A percentile compares a stretch with the other conserved stretches of the same genome.
Conservation (phyloP, 331 rosid species). For the Stylosanthes scabra region DNA sequence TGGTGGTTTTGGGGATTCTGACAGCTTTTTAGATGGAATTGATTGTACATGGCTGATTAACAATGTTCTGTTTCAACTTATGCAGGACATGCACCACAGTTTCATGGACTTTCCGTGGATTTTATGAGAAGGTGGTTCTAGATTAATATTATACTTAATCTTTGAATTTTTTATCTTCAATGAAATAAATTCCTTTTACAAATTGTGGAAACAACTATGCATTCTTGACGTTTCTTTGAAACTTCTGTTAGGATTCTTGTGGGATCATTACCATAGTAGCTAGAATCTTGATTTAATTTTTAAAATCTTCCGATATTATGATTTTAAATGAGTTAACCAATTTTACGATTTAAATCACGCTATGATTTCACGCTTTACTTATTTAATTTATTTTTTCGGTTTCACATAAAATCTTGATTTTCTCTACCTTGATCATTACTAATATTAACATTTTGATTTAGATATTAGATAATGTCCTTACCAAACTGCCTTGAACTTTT, state of each 20-base stretch:
- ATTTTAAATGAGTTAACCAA: no score
- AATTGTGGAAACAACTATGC: slow-evolving; percentile 1
- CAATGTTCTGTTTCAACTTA: slow-evolving; percentile 26
- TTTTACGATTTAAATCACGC: no score
- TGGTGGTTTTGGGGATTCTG: neutral
- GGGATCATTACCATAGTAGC: neutral
- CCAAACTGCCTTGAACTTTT: slow-evolving; percentile 12
- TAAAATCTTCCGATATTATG: no score
- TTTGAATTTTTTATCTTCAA: neutral
- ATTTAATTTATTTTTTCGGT: no score
- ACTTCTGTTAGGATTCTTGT: slow-evolving; percentile 7
- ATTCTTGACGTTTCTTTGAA: slow-evolving; percentile 13
- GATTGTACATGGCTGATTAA: neutral
- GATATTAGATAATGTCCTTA: slow-evolving; percentile 19
- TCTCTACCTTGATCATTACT: neutral
- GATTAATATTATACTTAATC: slow-evolving; percentile 11
- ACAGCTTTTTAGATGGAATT: slow-evolving; percentile 19
- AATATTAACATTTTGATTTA: slow-evolving; percentile 2
- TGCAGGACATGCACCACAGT: slow-evolving; percentile 98
- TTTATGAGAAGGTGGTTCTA: slow-evolving; percentile 89
- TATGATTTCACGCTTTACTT: no score
- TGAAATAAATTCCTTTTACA: neutral
- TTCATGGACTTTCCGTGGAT: slow-evolving; percentile 98
- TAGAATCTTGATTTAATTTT: no score
- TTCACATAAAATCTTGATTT: no score